phyloP scores from a whole-genome alignment of 2,329 filamentous ascomycete species.

The Botryotinia globosa region DNA sequence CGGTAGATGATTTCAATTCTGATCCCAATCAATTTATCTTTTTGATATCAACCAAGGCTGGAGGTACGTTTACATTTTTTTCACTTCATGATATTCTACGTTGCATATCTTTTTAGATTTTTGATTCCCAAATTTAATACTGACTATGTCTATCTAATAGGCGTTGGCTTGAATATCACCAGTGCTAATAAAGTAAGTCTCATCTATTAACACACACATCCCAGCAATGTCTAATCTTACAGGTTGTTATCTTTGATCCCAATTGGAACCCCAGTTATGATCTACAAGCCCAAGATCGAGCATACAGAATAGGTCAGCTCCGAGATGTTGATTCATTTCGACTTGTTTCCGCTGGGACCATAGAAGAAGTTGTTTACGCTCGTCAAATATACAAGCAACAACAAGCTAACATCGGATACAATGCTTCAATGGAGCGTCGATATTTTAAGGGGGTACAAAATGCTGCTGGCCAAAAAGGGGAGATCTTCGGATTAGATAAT shows the following conservation, averaged over 20 bases:
- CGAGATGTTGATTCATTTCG: conserved; percentile 95
- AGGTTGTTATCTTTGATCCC: conserved; percentile 79
- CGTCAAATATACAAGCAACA: conserved; percentile 99
- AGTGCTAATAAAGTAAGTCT: conserved; percentile 83
- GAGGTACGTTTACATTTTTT: conserved; percentile 45
- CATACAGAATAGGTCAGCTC: conserved; percentile 90
- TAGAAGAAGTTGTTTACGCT: conserved; percentile 96
- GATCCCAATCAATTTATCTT: conserved; percentile 89
- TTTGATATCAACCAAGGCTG: conserved; percentile 88
- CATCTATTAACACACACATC: neutral
- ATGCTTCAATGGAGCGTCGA: conserved; percentile 82
- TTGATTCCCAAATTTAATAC: neutral
- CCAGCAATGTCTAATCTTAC: neutral
- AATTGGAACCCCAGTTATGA: conserved; percentile 98
- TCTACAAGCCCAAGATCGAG: conserved; percentile 91
- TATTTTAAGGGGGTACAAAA: conserved; percentile 97
- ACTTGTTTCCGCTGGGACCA: conserved; percentile 83
- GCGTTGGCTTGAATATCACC: conserved; percentile 92
- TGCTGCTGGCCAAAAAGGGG: conserved; percentile 75
- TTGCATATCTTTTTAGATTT: neutral
- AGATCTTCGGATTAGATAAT: conserved; percentile 89
- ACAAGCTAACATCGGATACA: conserved; percentile 96
- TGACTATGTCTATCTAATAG: conserved; percentile 19
- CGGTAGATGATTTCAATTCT: conserved; percentile 88
- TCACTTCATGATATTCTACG: neutral